A percentile compares a stretch with the other conserved stretches of the same genome.
These are phyloP conservation scores for Sergeia podlipaevii DNA, from an alignment of 208 protist species.

Conservation along the genomic window DNA sequence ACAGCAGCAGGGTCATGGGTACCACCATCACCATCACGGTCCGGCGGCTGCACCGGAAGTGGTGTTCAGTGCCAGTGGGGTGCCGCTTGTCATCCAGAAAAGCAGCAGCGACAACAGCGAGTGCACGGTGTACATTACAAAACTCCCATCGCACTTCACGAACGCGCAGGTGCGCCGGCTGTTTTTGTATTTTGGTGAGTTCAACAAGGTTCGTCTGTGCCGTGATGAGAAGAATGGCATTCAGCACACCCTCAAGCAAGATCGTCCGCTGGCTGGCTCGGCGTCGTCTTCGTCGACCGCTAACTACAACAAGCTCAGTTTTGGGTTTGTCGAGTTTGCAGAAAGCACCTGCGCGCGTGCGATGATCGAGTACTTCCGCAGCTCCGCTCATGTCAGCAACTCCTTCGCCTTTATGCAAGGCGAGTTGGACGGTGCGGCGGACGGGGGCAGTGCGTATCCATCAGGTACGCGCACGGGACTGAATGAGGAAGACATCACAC, in stretches of 20 bases:
- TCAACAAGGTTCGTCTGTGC: constrained; percentile 84
- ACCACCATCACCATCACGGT: too few relatives aligned
- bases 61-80: background rate
- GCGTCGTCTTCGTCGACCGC: background rate
- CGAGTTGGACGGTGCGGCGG: constrained; percentile 5
- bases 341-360: constrained; percentile 46
- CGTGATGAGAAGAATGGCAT: constrained; percentile 64
- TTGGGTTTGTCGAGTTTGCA: constrained; percentile 77
- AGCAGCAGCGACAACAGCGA: constrained; percentile 30
- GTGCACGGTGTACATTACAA: constrained; percentile 83
- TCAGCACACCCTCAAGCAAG: background rate
- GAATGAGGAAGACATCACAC: constrained; percentile 28
- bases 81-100: background rate
- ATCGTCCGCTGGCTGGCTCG: too few relatives aligned
- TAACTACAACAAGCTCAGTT: constrained; percentile 36
- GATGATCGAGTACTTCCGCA: constrained; percentile 86
- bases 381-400: constrained; percentile 30
- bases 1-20: background rate
- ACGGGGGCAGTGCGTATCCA: constrained; percentile 2
- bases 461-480: too few relatives aligned
- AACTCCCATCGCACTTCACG: constrained; percentile 62
- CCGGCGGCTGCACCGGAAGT: constrained; percentile 4
- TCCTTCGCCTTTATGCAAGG: constrained; percentile 59
- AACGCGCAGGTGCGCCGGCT: constrained; percentile 61
- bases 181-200: constrained; percentile 71